These are phyloP conservation scores for Phyllosticta citrichinensis DNA, from an alignment of 2,329 filamentous ascomycete species.

Conservation along the genomic window DNA sequence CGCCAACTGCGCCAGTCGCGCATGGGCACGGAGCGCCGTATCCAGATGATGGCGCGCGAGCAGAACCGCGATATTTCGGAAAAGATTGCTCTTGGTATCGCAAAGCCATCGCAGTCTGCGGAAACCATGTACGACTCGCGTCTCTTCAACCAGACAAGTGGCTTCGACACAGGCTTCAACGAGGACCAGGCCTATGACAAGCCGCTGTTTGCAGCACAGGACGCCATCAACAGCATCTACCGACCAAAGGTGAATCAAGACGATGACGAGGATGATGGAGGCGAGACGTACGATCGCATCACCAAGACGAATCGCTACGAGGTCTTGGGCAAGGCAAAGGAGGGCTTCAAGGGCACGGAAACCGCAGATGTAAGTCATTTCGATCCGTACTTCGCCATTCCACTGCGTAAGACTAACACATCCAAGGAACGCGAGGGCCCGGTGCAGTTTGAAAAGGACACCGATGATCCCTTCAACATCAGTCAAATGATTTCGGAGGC, in stretches of 20 bases:
- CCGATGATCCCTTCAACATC: conserved; percentile 81
- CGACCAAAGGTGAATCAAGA: conserved; percentile 62
- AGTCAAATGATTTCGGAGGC: conserved; percentile 85
- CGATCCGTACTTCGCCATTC: neutral
- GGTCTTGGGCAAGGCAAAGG: conserved; percentile 67
- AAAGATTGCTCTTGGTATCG: conserved; percentile 87
- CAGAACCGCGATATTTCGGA: conserved; percentile 96
- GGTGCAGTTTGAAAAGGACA: conserved; percentile 92
- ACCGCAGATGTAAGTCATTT: conserved; percentile 61
- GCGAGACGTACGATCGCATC: conserved; percentile 76
- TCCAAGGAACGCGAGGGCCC: conserved; percentile 65
- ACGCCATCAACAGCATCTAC: conserved; percentile 91
- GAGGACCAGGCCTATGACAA: conserved; percentile 98
- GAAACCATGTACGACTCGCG: conserved; percentile 97
- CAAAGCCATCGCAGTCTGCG: conserved; percentile 83
- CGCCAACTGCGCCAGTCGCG: conserved; percentile 83
- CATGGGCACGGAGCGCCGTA: conserved; percentile 86
- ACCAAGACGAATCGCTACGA: conserved; percentile 81
- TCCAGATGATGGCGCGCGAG: conserved; percentile 88
- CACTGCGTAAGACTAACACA: conserved; percentile 22
- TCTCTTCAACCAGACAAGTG: conserved; percentile 86
- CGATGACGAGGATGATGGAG: conserved; percentile 67
- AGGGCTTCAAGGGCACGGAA: conserved; percentile 80
- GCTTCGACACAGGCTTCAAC: conserved; percentile 87
- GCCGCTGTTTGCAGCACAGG: conserved; percentile 89